Base-by-base conservation (phyloP, 2,329 filamentous ascomycete genomes). In the Fusarium continuum region DNA sequence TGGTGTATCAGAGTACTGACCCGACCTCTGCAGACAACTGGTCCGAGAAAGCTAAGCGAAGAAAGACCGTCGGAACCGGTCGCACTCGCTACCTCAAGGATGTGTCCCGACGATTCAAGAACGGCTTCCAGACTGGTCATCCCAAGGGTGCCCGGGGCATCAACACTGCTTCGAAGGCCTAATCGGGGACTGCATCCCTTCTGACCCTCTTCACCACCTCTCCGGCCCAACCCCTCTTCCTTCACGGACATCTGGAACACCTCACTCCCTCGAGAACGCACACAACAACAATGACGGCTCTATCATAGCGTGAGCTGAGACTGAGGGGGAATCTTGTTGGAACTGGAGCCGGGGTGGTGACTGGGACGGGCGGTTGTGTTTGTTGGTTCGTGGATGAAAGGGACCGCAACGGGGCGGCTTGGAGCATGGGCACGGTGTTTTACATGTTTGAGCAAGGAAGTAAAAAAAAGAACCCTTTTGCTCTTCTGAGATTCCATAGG, bases 31-130 rank as follows among this genome's bases (percentile, higher is more conserved):
- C 79, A 98, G 94, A 90, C 90, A 97, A 99, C 91, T 99, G 95
- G 95, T 88, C 91, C 82, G 94, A 98, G 89, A 99, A 99, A 91
- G 94, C 93, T 76, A 98, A 98, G 92, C 88, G 95, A 83, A 96
- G 95, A 91, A 98, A 97, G 93, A 97, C 94, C 78, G 94, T 91
- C 80, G 95, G 95, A 77, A 94, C 92, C 78, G 95, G 95, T 82
- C 92, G 95, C 82, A 95, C 93, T 90, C 89, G 92, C 79, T 92
- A 93, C 85, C 88, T 99, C 80, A 96, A 96, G 88, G 87, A 86
- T 76, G 89, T 99, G 79, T 85, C 93, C 79, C 90, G 95, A 81
- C 88, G 88, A 84, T 97, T 97, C 89, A 92, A 90, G 87, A 99
- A 99, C 85, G 93, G 93, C 75, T 99, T 99, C 92, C 94, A 91